Conservation (phyloP, 257 asterid genomes). For the Coffea eugenioides region DNA sequence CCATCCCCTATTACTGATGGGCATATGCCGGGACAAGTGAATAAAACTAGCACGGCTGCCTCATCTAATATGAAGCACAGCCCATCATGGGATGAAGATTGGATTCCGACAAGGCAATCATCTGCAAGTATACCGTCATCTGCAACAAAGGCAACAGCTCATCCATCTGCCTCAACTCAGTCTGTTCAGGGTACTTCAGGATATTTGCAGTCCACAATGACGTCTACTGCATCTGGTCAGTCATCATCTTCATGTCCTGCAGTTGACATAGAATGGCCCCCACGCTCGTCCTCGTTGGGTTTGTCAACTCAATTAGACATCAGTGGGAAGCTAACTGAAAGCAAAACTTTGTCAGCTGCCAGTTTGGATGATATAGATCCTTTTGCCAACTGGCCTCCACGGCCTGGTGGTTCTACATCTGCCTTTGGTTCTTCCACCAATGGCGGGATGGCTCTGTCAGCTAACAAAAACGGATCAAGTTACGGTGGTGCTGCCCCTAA, state of each 20-base stretch:
- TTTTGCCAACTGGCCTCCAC: conserved; percentile 95
- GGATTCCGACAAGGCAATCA: conserved; percentile 70
- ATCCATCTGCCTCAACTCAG: conserved; percentile 43
- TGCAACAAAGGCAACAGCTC: conserved; percentile 40
- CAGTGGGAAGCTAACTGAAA: conserved; percentile 37
- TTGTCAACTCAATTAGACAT: conserved; percentile 36
- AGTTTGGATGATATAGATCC: conserved; percentile 74
- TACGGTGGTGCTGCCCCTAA: conserved; percentile 34
- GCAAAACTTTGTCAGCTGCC: conserved; percentile 40
- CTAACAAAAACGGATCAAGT: conserved; percentile 31
- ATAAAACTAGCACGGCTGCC: conserved; percentile 38
- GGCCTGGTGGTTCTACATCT: conserved; percentile 46
- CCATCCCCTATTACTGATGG: conserved; percentile 39
- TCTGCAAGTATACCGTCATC: conserved; percentile 41
- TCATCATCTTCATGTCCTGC: conserved; percentile 72
- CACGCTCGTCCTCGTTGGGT: conserved; percentile 46
- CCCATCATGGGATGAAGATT: conserved; percentile 95
- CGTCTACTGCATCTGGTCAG: conserved; percentile 47
- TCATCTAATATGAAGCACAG: conserved; percentile 50
- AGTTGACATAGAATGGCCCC: conserved; percentile 98
- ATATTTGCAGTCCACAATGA: conserved; percentile 30
- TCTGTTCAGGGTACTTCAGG: conserved; percentile 38
- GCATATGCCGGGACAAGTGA: conserved; percentile 48
- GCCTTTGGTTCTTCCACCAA: conserved; percentile 47
- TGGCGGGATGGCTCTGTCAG: conserved; percentile 37